Conservation (phyloP, 2,329 filamentous ascomycete genomes). For the Metarhizium guizhouense region DNA sequence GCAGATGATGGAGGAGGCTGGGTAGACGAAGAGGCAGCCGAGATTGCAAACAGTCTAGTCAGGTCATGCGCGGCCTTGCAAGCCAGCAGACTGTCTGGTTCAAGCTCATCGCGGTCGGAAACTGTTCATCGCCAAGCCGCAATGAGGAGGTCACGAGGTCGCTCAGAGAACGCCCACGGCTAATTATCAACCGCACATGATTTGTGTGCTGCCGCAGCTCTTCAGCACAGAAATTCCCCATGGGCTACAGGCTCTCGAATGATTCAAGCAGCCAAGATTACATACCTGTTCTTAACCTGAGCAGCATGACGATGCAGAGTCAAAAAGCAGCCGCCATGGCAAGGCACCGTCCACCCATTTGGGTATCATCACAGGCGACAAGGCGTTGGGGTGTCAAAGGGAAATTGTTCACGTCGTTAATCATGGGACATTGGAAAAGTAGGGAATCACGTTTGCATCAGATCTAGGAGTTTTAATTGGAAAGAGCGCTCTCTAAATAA, state of each 20-base stretch:
- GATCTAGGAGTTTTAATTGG: slow-evolving; percentile 25
- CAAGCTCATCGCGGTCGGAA: neutral
- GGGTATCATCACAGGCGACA: neutral
- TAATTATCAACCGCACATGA: neutral
- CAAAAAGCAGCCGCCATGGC: neutral
- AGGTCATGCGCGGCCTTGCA: neutral
- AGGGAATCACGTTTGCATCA: slow-evolving; percentile 15
- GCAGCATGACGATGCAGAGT: neutral
- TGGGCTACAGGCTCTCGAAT: neutral
- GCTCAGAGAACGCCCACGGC: neutral
- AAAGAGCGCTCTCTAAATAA: slow-evolving; percentile 23
- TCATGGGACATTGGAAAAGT: slow-evolving; percentile 4
- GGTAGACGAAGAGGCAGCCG: slow-evolving; percentile 12
- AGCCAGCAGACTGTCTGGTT: neutral
- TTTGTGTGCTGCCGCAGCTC: neutral
- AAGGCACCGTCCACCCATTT: neutral
- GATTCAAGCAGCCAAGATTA: neutral
- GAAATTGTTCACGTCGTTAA: neutral
- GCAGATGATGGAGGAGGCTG: slow-evolving; percentile 46
- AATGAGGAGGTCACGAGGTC: neutral
- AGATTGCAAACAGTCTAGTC: neutral
- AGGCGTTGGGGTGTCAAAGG: slow-evolving; percentile 1
- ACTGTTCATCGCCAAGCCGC: neutral
- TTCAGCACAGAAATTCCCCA: neutral
- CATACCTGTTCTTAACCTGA: neutral